A percentile compares a stretch with the other conserved stretches of the same genome.
phyloP scores from a whole-genome alignment of 371 early-diverging fungal species.

The Mucor lusitanicus region DNA sequence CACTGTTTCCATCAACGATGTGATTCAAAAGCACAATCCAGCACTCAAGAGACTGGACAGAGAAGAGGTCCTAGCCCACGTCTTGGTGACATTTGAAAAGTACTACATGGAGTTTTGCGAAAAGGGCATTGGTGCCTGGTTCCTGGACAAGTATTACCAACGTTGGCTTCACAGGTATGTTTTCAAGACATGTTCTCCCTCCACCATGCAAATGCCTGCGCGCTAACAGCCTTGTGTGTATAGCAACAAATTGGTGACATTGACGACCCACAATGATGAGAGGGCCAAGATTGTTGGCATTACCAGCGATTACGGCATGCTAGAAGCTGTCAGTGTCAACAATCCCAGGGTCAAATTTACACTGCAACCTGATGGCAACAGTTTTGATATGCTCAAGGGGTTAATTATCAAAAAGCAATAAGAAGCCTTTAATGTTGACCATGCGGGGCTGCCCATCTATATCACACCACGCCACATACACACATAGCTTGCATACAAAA shows the following conservation, averaged over 20 bases:
- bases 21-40: constrained; percentile 63
- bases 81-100: constrained; percentile 73
- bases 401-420: constrained; percentile 74
- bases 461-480: too few relatives aligned
- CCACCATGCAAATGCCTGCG: not conserved
- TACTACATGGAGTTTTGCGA: constrained; percentile 67
- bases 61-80: constrained; percentile 72
- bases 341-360: constrained; percentile 57
- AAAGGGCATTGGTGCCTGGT: constrained; percentile 68
- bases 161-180: constrained; percentile 89
- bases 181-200: constrained; percentile 17
- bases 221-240: constrained; percentile 3
- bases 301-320: constrained; percentile 68
- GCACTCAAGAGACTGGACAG: constrained; percentile 40
- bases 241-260: constrained; percentile 67
- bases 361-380: constrained; percentile 95
- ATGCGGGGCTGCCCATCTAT: too few relatives aligned
- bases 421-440: not conserved
- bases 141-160: constrained; percentile 71
- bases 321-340: constrained; percentile 64
- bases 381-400: constrained; percentile 95
- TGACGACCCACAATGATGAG: constrained; percentile 57
- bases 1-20: constrained; percentile 79
- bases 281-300: constrained; percentile 75
- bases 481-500: not conserved